phyloP scores from a whole-genome alignment of 2,329 filamentous ascomycete genomes.

The Septoria linicola region DNA sequence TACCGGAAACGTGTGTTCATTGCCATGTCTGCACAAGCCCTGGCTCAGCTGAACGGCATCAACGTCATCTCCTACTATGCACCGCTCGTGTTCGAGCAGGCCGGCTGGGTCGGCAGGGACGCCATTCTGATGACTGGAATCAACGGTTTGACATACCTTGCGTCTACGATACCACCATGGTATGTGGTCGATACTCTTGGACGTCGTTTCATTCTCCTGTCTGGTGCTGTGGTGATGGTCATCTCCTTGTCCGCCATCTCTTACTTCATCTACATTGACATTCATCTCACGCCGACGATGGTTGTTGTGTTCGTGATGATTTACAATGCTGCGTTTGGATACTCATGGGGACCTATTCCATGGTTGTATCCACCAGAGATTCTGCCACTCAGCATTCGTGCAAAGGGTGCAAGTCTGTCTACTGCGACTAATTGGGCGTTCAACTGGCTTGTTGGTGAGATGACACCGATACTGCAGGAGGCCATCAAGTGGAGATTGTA shows the following conservation, averaged over 20 bases:
- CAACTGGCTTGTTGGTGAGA: conserved; percentile 94
- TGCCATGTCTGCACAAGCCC: conserved; percentile 94
- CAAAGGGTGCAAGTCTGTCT: conserved; percentile 93
- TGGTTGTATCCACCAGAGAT: conserved; percentile 99
- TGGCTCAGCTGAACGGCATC: conserved; percentile 97
- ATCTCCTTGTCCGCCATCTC: conserved; percentile 85
- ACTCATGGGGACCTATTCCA: conserved; percentile 95
- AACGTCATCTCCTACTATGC: conserved; percentile 99
- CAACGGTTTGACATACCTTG: conserved; percentile 86
- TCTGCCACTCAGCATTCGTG: conserved; percentile 90
- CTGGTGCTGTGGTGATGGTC: conserved; percentile 85
- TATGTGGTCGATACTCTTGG: conserved; percentile 94
- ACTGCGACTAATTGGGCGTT: conserved; percentile 98
- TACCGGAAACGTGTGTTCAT: conserved; percentile 94
- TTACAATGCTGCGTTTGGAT: conserved; percentile 96
- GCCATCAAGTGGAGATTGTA: conserved; percentile 93
- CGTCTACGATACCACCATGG: conserved; percentile 94
- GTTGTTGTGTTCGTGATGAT: conserved; percentile 97
- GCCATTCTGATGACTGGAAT: conserved; percentile 97
- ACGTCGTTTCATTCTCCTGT: conserved; percentile 82
- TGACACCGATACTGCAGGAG: conserved; percentile 91
- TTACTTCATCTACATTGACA: conserved; percentile 90
- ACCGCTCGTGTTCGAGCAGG: conserved; percentile 91
- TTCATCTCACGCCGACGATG: conserved; percentile 72
- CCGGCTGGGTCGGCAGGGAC: conserved; percentile 87